These are phyloP conservation scores for Pouteria campechiana DNA, from an alignment of 179 eudicot genomes.

Conservation along the genomic window DNA sequence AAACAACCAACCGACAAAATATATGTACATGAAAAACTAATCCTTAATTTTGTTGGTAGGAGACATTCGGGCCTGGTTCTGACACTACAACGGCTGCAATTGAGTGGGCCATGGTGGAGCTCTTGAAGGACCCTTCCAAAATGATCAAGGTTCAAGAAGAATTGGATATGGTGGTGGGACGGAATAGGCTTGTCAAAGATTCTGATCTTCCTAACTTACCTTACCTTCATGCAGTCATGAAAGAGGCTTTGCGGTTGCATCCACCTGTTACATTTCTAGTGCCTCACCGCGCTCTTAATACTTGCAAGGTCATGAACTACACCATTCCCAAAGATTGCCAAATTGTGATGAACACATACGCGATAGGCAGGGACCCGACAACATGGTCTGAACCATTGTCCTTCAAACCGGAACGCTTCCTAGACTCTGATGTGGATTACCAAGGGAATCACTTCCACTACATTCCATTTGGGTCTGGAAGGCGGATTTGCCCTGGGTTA, in stretches of 20 bases:
- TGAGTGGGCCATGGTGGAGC: constrained; percentile 1
- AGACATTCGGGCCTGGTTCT: no score
- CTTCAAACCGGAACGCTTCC: constrained; percentile 1
- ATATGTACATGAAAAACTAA: no score
- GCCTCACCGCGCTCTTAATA: background rate
- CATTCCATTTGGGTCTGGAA: constrained; percentile 15
- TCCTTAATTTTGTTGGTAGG: no score
- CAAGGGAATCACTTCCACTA: constrained; percentile 7
- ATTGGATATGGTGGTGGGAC: background rate
- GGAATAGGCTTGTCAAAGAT: background rate
- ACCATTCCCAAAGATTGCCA: constrained; percentile 1
- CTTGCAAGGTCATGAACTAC: background rate
- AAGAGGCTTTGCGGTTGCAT: constrained; percentile 4
- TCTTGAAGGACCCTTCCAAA: background rate
- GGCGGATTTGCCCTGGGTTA: constrained; percentile 11
- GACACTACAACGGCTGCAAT: constrained; percentile 1
- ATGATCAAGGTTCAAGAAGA: constrained; percentile 3
- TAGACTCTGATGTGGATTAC: background rate
- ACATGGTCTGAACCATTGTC: background rate
- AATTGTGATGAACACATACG: background rate
- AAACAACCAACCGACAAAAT: no score
- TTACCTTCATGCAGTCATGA: background rate
- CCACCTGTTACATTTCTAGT: background rate
- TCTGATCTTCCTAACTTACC: background rate
- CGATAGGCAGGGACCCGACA: constrained; percentile 1